phyloP scores from a whole-genome alignment of 441 rosid species.

The Eutrema salsugineum region DNA sequence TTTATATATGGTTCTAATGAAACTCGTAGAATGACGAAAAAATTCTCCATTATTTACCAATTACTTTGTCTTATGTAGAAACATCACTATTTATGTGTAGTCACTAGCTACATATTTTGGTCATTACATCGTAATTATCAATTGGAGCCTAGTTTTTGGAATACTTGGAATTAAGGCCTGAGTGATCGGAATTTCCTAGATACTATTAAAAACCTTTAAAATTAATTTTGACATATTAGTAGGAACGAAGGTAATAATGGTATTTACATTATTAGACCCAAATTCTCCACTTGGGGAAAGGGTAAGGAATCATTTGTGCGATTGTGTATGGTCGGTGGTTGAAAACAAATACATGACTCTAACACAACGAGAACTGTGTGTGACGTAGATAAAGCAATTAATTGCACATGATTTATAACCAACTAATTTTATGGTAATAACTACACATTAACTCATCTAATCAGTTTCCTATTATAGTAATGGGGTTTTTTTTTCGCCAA shows the following conservation, averaged over 20 bases:
- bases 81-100: background rate
- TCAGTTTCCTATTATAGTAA: background rate
- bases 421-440: background rate
- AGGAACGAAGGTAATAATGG: slow-evolving; percentile 1
- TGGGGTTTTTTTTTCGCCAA: background rate
- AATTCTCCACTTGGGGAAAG: slow-evolving; percentile 1
- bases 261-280: background rate
- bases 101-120: background rate
- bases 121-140: background rate
- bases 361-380: slow-evolving; percentile 18
- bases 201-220: background rate
- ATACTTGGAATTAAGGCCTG: background rate
- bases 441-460: background rate
- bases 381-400: slow-evolving; percentile 17
- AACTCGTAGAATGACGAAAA: background rate
- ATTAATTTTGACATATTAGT: background rate
- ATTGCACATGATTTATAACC: slow-evolving; percentile 12
- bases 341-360: slow-evolving; percentile 3
- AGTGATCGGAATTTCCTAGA: background rate
- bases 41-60: background rate
- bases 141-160: background rate
- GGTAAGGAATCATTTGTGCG: slow-evolving; percentile 15
- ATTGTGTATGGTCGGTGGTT: slow-evolving; percentile 15
- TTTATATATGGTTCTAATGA: background rate
- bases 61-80: background rate